Base-by-base conservation (phyloP, 129 eudicot genomes). In the Centrapalus pauciflorus region DNA sequence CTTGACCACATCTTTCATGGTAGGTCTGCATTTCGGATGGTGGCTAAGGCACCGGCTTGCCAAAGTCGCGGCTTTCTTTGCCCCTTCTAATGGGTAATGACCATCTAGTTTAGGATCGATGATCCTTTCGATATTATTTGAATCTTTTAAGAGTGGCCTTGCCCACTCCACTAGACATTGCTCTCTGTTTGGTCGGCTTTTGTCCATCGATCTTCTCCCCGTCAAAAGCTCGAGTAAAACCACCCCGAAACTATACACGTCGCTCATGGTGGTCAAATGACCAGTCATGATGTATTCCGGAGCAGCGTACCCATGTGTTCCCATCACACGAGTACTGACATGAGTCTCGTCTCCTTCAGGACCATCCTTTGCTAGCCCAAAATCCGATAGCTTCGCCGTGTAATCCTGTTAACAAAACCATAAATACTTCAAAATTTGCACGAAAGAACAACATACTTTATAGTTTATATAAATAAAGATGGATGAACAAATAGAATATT, bases 201-300 rank as follows among this genome's bases (percentile, higher is more conserved):
- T 85, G 80, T 85, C 87, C 87, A 85, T 81, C 14, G 80, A 80
- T 65, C 84, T 64, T 81, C 61, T 78, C 0, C 90, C 90, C 9
- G 90, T 81, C 33, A 84, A 23, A 2, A 84, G 34, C 62, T 84
- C 90, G 24, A 84, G 59, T 29, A 84, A 62, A 25, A 85, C 90
- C 6, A 85, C 90, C 3, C 90, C 90, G 24, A 78, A 85, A 37
- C 90, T 78, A 43, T 75, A 85, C 8, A 85, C 90, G 30, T 85
- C 90, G 7, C 90, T 81, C 80, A 51, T 75, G 1, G 82, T 75
- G 26, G 90, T 81, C 25, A 85, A 51, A 65, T 81, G 90, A 67
- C 97, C 98, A 9, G 98, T 85, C 98, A 87, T 87, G 69, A 91
- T 72, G 72, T 91, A 91, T 67, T 91, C 96, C 0, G 98, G 98